Evolutionary conservation across 768 basidiomycete genomes (phyloP), one percentile per base, ranked within the genome.

Genomic region (Calocybe gangraenosa): DNA sequence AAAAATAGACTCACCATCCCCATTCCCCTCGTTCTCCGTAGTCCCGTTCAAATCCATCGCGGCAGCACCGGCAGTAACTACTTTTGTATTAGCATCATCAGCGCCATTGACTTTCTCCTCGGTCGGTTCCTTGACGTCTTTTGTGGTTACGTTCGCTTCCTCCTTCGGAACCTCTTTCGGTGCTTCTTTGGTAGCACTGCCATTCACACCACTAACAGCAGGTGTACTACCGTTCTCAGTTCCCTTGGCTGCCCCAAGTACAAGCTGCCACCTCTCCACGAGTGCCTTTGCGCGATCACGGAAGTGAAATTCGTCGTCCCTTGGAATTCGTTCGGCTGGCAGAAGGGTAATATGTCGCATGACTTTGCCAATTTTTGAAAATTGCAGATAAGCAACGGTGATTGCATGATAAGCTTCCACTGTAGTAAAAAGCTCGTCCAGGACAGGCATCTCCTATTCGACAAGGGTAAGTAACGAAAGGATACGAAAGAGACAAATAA

Each of bases 341-440:
- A 84, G 68, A 5, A 71, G 65, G 22, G 79, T 67, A 54, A 90
- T 85, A 63, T 86, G 84, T 54, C 85, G 81, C 83, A 90, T 86
- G 25, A 90, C 87, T 68, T 82, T 82, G 62, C 75, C 78, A 51
- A 84, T 82, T 63, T 84, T 84, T 49, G 85, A 85, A 63, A 78
- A 79, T 75, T 84, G 65, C 44, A 91, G 76, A 57, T 87, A 84
- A 40, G 77, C 74, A 50, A 89, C 79, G 44, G 78, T 82, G 65
- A 89, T 86, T 49, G 71, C 66, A 23, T 83, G 73, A 58, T 87
- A 86, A 7, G 67, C 67, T 52, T 90, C 87, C 41, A 91, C 81
- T 1, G 74, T 77, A 2, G 75, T 70, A 68, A 91, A 87, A 40
- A 87, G 61, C 40, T 71, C 63, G 56, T 89, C 79, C 49, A 82